Percentiles rank a stretch among this genome's conserved stretches.
Evolutionary conservation across 768 basidiomycete species (phyloP).

Genomic region (Pulveroboletus sp.): DNA sequence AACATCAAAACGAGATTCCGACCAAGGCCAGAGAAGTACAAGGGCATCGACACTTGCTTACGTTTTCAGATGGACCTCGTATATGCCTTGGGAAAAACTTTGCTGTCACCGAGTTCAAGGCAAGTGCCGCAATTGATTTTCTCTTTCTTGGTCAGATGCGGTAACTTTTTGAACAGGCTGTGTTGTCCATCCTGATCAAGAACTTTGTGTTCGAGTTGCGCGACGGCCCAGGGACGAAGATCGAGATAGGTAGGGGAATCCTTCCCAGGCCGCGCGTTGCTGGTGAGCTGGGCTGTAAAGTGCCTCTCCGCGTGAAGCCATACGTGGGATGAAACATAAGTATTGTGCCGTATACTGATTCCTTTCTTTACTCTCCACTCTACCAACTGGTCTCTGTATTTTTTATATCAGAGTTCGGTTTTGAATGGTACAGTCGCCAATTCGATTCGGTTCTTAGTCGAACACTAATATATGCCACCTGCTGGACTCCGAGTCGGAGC

Average conservation of each 20-base stretch:
- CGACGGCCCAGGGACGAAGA: constrained; percentile 36
- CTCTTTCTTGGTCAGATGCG: background rate
- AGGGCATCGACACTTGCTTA: constrained; percentile 50
- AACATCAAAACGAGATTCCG: constrained; percentile 20
- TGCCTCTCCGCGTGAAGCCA: constrained; percentile 25
- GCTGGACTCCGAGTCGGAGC: too few relatives aligned
- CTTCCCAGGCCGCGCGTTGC: constrained; percentile 14
- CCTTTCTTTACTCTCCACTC: too few relatives aligned
- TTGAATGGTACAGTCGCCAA: too few relatives aligned
- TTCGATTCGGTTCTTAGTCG: too few relatives aligned
- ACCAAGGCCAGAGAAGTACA: constrained; percentile 38
- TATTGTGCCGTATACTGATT: too few relatives aligned
- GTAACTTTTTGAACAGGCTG: constrained; percentile 29
- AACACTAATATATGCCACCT: too few relatives aligned
- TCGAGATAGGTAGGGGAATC: constrained; percentile 15
- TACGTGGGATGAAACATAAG: constrained; percentile 4
- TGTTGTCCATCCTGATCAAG: constrained; percentile 39
- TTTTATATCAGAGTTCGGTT: too few relatives aligned
- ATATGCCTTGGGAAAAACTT: constrained; percentile 51
- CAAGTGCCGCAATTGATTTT: background rate
- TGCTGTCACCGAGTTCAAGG: constrained; percentile 40
- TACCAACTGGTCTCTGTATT: too few relatives aligned
- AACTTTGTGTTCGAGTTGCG: constrained; percentile 36
- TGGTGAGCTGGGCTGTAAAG: constrained; percentile 21
- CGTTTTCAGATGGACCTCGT: constrained; percentile 50